Conservation (phyloP, 352 stramenopile species). For the Aphanomyces stellatus region DNA sequence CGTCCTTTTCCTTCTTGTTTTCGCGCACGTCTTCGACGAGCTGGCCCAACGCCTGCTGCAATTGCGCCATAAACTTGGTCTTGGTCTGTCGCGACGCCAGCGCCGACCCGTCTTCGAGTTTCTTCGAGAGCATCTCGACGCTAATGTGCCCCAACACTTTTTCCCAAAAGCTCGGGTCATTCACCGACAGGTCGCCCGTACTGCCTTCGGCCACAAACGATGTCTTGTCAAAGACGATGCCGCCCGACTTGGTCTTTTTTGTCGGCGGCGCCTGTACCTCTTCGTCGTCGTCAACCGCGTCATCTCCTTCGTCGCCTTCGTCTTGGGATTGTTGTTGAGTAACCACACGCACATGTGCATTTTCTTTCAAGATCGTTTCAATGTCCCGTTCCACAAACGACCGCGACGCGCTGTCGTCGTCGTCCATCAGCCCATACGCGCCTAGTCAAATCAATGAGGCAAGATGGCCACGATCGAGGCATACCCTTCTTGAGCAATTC, state of each 20-base stretch:
- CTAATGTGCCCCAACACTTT: conserved; percentile 85
- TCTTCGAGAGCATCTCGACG: conserved; percentile 79
- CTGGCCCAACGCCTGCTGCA: conserved; percentile 67
- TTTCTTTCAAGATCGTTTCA: conserved; percentile 91
- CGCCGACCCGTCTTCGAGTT: conserved; percentile 80
- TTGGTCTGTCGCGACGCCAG: conserved; percentile 73
- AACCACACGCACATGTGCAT: conserved; percentile 66
- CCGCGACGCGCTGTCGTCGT: conserved; percentile 91
- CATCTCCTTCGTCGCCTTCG: conserved; percentile 29
- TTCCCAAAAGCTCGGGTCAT: conserved; percentile 96
- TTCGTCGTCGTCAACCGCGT: conserved; percentile 19
- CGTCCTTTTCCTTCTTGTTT: conserved; percentile 31
- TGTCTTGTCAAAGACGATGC: conserved; percentile 77
- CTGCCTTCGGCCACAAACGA: conserved; percentile 90
- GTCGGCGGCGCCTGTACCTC: conserved; percentile 31
- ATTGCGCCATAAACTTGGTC: conserved; percentile 84
- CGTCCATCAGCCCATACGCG: conserved; percentile 97
- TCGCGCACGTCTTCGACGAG: conserved; percentile 57
- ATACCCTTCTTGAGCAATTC: conserved; percentile 91
- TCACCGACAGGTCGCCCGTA: conserved; percentile 86
- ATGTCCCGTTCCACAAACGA: conserved; percentile 96
- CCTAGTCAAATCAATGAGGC: conserved; percentile 29
- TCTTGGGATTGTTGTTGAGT: conserved; percentile 26
- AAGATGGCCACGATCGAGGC: too few relatives aligned
- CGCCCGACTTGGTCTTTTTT: conserved; percentile 50